Base-by-base conservation (phyloP, 257 asterid species). In the Thymus quinquecostatus region DNA sequence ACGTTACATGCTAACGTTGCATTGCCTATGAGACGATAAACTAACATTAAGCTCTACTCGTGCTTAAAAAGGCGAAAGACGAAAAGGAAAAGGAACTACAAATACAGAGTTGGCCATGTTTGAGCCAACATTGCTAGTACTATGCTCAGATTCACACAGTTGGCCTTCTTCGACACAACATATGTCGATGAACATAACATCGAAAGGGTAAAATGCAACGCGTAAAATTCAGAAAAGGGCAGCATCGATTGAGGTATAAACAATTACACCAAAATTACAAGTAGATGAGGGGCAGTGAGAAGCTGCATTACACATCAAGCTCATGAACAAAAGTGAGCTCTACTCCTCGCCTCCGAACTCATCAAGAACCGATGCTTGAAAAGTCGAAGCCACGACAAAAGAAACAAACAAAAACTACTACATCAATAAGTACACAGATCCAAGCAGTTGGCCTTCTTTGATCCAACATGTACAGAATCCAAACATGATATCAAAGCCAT, bases 401-500 rank as follows among this genome's bases (percentile, higher is more conserved):
- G 7, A 36, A 6, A 10, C 21, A 50, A 14, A n/a, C 1, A 62
- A 3, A 38, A 6, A 13, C 28, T 7, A 13, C 4, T 10, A 10
- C 29, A 13, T 11, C 13, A 21, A 13, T n/a, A 13, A 11, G 2
- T 30, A 36, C 12, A 34, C 12, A 34, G 47, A 28, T 4, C 9
- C 43, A 32, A 3, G 5, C 0, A 32, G 60, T 14, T 36, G 61
- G 27, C 74, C 66, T 57, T 36, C 4, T 58, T 30, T 70, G 36
- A 55, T 65, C 59, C 41, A 56, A 14, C 67, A 27, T 21, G n/a
- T n/a, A 14, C 21, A 21, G 28, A 33, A 14, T 10, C 60, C 28
- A 29, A 13, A n/a, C 1, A 1, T 33, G 3, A 13, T 48, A 50
- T 69, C 59, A 80, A 56, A 80, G 84, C 84, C 84, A 80, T 6